A percentile compares a stretch with the other conserved stretches of the same genome.
Conservation (phyloP, 2,329 filamentous ascomycete species). For the Pseudopyrenochaeta lycopersici region DNA sequence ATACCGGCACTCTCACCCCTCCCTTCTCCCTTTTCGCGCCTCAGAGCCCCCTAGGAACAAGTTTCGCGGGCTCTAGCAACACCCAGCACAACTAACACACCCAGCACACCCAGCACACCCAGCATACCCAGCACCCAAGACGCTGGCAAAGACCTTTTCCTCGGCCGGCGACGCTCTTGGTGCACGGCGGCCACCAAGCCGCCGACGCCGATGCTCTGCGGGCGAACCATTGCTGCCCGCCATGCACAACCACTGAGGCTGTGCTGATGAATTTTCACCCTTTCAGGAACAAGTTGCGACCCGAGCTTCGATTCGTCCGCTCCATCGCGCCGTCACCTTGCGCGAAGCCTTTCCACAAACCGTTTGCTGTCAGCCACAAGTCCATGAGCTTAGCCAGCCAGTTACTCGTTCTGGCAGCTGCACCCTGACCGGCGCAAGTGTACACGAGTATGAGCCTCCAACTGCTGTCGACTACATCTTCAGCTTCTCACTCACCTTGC, state of each 20-base stretch:
- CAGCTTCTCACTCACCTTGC: slow-evolving; percentile 2
- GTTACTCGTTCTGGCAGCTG: background rate
- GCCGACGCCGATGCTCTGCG: slow-evolving; percentile 18
- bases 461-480: background rate
- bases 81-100: background rate
- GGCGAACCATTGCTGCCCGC: slow-evolving; percentile 17
- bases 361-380: background rate
- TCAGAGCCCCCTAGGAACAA: too few species aligned
- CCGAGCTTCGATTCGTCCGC: slow-evolving; percentile 5
- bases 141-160: background rate
- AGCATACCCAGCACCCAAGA: background rate
- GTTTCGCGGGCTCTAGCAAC: background rate
- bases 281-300: slow-evolving; percentile 8
- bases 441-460: background rate
- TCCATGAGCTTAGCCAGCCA: too few species aligned
- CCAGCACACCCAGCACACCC: background rate
- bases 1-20: background rate
- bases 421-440: background rate
- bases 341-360: slow-evolving; percentile 1
- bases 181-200: slow-evolving; percentile 10
- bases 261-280: slow-evolving; percentile 12
- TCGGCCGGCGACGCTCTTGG: slow-evolving; percentile 24
- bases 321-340: background rate
- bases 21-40: background rate
- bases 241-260: slow-evolving; percentile 23